Base-by-base conservation (phyloP, 139 green algal species). In the Tetraselmis striata region DNA sequence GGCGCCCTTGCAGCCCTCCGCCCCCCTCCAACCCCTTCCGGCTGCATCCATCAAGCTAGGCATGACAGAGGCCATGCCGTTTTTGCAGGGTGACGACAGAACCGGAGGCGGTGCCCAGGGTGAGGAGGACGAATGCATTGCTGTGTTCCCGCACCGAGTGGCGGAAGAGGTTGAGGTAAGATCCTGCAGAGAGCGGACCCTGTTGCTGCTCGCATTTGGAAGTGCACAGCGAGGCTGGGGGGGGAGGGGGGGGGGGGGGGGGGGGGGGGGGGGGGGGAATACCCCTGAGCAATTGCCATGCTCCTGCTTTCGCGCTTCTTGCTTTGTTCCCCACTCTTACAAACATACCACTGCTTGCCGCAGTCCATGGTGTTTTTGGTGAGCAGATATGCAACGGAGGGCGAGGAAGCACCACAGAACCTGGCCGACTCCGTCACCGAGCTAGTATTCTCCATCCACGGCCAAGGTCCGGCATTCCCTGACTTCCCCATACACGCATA, bases 11-110 rank as follows among this genome's bases (percentile, higher is more conserved):
- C n/a, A n/a, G n/a, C n/a, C n/a, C n/a, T n/a, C n/a, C n/a, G n/a
- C n/a, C n/a, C n/a, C n/a, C n/a, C n/a, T n/a, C n/a, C n/a, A n/a
- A n/a, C n/a, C n/a, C n/a, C n/a, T n/a, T n/a, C n/a, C n/a, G n/a
- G n/a, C n/a, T n/a, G n/a, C n/a, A n/a, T n/a, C n/a, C n/a, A n/a
- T n/a, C n/a, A n/a, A n/a, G n/a, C n/a, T n/a, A n/a, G n/a, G n/a
- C n/a, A n/a, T n/a, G n/a, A n/a, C n/a, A n/a, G n/a, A n/a, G n/a
- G n/a, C n/a, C n/a, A n/a, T n/a, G n/a, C n/a, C n/a, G n/a, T n/a
- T n/a, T n/a, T n/a, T n/a, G n/a, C n/a, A n/a, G n/a, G n/a, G 77
- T 59, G 77, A 80, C 77, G 77, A 80, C 77, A 80, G 45, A 25
- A 80, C 30, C 28, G 77, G 77, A 11, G 23, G 26, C 28, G 77